These are phyloP conservation scores for Ottelia alismoides DNA, from an alignment of 106 monocot genomes.

Conservation along the genomic window DNA sequence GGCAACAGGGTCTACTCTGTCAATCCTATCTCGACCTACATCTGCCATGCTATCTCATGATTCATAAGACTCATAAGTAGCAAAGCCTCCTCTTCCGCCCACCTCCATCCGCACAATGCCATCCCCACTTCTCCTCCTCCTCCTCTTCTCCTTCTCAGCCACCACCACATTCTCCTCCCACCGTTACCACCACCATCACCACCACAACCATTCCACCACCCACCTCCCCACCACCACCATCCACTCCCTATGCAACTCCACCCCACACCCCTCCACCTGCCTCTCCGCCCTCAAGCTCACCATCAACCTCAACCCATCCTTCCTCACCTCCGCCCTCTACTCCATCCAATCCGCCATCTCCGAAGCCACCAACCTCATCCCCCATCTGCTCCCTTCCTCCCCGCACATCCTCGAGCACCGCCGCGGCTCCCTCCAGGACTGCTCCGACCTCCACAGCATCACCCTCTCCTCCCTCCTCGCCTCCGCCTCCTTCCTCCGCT, in stretches of 20 bases:
- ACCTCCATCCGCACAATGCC: neutral
- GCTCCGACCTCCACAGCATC: conserved; percentile 53
- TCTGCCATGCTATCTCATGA: too few species aligned
- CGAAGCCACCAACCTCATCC: conserved; percentile 23
- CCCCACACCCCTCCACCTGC: conserved; percentile 56
- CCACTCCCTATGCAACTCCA: conserved; percentile 34
- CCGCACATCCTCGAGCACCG: conserved; percentile 26
- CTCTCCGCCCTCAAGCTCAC: conserved; percentile 37
- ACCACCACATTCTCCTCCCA: neutral
- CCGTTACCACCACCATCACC: too few species aligned
- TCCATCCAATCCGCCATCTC: conserved; percentile 37
- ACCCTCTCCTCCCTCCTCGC: conserved; percentile 38
- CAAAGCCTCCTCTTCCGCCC: neutral
- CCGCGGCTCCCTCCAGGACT: conserved; percentile 52
- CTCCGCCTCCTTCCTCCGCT: conserved; percentile 26
- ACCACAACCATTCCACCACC: too few species aligned
- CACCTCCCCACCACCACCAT: neutral
- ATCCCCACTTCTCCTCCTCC: neutral
- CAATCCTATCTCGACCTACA: too few species aligned
- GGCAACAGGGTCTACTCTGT: too few species aligned
- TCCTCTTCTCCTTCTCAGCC: neutral
- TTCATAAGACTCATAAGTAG: too few species aligned
- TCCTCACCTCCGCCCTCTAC: conserved; percentile 23
- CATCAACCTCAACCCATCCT: conserved; percentile 25
- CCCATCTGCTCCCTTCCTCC: conserved; percentile 14